Evolutionary conservation across 805 yeast genomes (phyloP).

Genomic region (Wickerhamomyces bovis): DNA sequence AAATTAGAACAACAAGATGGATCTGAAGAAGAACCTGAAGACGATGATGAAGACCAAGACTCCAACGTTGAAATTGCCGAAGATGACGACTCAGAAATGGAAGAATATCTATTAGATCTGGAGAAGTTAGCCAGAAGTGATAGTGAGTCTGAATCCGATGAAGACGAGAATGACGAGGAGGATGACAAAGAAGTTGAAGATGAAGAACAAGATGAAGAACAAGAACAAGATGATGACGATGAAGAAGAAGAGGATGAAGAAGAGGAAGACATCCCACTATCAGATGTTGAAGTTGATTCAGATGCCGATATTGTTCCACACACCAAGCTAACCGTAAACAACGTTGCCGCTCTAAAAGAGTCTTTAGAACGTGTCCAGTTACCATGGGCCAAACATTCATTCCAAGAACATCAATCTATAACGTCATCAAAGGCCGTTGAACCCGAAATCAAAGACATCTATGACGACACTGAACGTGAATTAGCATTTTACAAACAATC

Average conservation of each 20-base stretch:
- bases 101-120: slow-evolving; percentile 40
- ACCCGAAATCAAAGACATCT: slow-evolving; percentile 71
- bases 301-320: slow-evolving; percentile 94
- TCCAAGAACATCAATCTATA: slow-evolving; percentile 79
- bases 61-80: slow-evolving; percentile 35
- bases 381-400: slow-evolving; percentile 55
- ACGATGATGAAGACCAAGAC: slow-evolving; percentile 18
- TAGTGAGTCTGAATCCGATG: slow-evolving; percentile 29
- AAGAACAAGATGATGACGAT: slow-evolving; percentile 43
- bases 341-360: slow-evolving; percentile 74
- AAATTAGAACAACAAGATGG: slow-evolving; percentile 16
- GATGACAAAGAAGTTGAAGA: slow-evolving; percentile 34
- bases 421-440: slow-evolving; percentile 57
- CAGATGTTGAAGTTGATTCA: slow-evolving; percentile 88
- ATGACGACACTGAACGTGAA: slow-evolving; percentile 95
- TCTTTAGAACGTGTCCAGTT: slow-evolving; percentile 60
- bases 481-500: slow-evolving; percentile 94
- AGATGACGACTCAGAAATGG: slow-evolving; percentile 40
- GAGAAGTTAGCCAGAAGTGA: slow-evolving; percentile 54
- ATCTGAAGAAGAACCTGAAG: slow-evolving; percentile 20
- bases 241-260: slow-evolving; percentile 58
- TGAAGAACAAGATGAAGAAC: slow-evolving; percentile 39
- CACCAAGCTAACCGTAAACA: slow-evolving; percentile 84
- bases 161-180: slow-evolving; percentile 30
- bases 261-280: slow-evolving; percentile 78